Evolutionary conservation across 306 rosid species (phyloP).

Genomic region (Nissolia schottii): DNA sequence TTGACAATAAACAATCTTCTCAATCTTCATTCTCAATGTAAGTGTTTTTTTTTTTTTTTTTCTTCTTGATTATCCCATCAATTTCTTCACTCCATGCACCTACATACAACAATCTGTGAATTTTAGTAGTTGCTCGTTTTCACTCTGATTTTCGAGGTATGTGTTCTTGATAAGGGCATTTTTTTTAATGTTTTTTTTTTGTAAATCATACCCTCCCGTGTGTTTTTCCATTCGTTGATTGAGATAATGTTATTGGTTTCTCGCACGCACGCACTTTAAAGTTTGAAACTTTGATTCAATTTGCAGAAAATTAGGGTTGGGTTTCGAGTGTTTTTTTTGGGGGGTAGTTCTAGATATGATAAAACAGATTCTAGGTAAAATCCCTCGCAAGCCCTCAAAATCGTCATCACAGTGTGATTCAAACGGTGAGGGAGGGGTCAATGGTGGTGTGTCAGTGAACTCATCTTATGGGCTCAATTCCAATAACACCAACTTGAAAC

Average conservation of each 20-base stretch:
- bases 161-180: neutral
- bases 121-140: neutral
- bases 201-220: neutral
- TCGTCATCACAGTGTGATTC: conserved; percentile 40
- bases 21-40: conserved; percentile 22
- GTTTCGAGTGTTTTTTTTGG: neutral
- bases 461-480: conserved; percentile 40
- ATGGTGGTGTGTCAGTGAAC: conserved; percentile 32
- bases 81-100: neutral
- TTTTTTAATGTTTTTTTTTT: neutral
- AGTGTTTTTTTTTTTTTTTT: conserved; percentile 21
- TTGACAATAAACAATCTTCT: conserved; percentile 6
- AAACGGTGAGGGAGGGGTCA: conserved; percentile 33
- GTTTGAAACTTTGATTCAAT: conserved; percentile 11
- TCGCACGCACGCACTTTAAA: neutral
- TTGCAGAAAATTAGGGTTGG: neutral
- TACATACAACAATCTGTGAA: neutral
- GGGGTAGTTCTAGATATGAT: conserved; percentile 49
- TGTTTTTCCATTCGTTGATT: neutral
- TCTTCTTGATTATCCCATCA: conserved; percentile 2
- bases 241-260: conserved; percentile 18
- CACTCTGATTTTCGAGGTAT: neutral
- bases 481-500: conserved; percentile 32
- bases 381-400: conserved; percentile 55
- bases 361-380: conserved; percentile 48